phyloP scores from a whole-genome alignment of 1,284 basidiomycete genomes.

The Dichomitus squalens region DNA sequence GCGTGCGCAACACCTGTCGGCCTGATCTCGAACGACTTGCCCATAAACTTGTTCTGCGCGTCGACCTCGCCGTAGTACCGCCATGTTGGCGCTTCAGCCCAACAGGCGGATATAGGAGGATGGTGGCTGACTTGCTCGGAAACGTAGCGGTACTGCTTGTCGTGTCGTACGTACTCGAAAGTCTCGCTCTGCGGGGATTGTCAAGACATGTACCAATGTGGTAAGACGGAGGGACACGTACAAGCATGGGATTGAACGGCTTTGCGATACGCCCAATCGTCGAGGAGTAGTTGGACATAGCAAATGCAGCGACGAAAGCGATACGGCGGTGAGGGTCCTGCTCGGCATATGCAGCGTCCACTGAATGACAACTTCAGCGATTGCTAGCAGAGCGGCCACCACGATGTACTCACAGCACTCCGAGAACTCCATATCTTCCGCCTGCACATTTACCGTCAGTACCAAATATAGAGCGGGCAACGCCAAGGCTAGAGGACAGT shows the following conservation, averaged over 20 bases:
- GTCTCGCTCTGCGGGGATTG: conserved; percentile 66
- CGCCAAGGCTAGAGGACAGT: conserved; percentile 3
- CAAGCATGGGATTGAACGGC: conserved; percentile 92
- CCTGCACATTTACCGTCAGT: conserved; percentile 39
- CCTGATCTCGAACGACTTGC: conserved; percentile 94
- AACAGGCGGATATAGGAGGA: conserved; percentile 97
- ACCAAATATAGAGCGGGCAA: background rate
- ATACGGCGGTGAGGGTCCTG: conserved; percentile 81
- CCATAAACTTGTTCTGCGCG: conserved; percentile 94
- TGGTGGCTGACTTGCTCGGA: conserved; percentile 97
- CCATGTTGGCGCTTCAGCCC: conserved; percentile 90
- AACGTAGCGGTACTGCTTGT: conserved; percentile 90
- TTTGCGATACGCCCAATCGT: conserved; percentile 96
- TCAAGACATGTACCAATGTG: background rate
- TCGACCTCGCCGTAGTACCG: conserved; percentile 93
- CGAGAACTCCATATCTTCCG: conserved; percentile 95
- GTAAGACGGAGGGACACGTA: conserved; percentile 37
- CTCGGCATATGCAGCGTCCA: conserved; percentile 84
- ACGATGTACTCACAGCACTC: conserved; percentile 74
- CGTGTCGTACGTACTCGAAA: conserved; percentile 90
- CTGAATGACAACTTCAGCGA: conserved; percentile 38
- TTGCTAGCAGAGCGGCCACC: background rate
- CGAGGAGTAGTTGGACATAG: conserved; percentile 97
- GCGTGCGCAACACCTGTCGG: conserved; percentile 94
- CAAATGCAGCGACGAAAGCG: conserved; percentile 95